Evolutionary conservation across 352 stramenopile genomes (phyloP).

Genomic region (Thraustochytrium striatum): DNA sequence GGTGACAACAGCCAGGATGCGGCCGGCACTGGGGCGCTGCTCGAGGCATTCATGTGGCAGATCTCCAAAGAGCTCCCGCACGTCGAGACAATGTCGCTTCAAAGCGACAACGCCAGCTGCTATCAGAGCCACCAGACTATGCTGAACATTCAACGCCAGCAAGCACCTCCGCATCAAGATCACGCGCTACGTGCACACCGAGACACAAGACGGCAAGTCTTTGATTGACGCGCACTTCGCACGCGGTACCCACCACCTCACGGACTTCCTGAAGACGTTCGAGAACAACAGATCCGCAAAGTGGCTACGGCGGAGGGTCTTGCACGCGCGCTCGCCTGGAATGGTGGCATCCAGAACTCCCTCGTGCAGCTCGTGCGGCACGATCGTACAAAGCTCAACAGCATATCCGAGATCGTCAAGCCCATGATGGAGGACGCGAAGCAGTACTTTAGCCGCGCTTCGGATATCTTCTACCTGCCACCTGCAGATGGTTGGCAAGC

Average conservation of each 20-base stretch:
- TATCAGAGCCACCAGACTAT: neutral
- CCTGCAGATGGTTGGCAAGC: neutral
- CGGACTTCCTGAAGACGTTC: neutral
- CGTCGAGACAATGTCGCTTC: neutral
- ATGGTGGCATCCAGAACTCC: neutral
- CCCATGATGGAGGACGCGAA: neutral
- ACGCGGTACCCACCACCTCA: neutral
- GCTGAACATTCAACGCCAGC: neutral
- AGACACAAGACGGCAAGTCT: neutral
- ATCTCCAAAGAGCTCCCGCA: conserved; percentile 6
- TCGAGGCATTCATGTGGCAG: conserved; percentile 26
- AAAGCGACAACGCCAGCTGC: neutral
- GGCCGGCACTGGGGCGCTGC: neutral
- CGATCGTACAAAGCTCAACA: neutral
- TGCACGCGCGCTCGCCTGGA: neutral
- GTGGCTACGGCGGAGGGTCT: neutral
- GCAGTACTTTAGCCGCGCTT: neutral
- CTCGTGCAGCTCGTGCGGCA: neutral
- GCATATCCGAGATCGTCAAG: neutral
- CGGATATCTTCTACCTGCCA: neutral
- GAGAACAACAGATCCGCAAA: neutral
- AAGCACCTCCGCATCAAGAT: neutral
- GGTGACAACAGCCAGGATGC: neutral
- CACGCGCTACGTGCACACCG: neutral
- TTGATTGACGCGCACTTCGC: neutral